These are phyloP conservation scores for Blepharisma japonicum DNA, from an alignment of 73 alveolate species.

Conservation along the genomic window DNA sequence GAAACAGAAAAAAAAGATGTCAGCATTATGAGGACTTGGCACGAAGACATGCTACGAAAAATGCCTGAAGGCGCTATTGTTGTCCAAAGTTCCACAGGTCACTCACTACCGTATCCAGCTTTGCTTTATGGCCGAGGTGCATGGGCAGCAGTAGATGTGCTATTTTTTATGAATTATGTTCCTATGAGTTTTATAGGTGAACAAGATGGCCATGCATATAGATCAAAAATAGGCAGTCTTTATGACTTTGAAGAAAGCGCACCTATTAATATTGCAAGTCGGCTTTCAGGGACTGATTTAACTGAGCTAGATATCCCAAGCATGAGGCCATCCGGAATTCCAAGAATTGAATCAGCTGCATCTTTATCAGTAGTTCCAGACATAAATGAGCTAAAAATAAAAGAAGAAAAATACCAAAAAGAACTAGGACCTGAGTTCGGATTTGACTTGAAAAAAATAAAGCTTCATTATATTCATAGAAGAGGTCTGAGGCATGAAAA, in stretches of 20 bases:
- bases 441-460: slow-evolving; percentile 80
- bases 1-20: slow-evolving; percentile 47
- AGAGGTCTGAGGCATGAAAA: slow-evolving; percentile 81
- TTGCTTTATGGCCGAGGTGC: slow-evolving; percentile 87
- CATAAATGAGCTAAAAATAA: slow-evolving; percentile 40
- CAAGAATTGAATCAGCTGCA: slow-evolving; percentile 50
- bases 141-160: slow-evolving; percentile 95
- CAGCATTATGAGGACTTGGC: slow-evolving; percentile 63
- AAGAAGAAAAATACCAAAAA: slow-evolving; percentile 56
- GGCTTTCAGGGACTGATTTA: neutral
- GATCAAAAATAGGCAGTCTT: slow-evolving; percentile 48
- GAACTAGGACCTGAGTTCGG: slow-evolving; percentile 87
- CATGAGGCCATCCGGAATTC: neutral
- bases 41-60: slow-evolving; percentile 55
- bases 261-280: slow-evolving; percentile 31
- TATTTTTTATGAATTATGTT: slow-evolving; percentile 89
- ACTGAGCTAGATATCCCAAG: neutral
- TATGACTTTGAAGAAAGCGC: slow-evolving; percentile 43
- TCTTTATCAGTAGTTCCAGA: slow-evolving; percentile 57
- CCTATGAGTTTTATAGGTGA: slow-evolving; percentile 98
- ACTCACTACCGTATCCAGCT: slow-evolving; percentile 94
- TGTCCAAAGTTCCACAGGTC: slow-evolving; percentile 86
- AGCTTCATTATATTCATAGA: slow-evolving; percentile 86
- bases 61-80: slow-evolving; percentile 89
- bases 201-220: slow-evolving; percentile 81